Evolutionary conservation across 1,284 basidiomycete genomes (phyloP).

Genomic region (Coriolopsis trogii): DNA sequence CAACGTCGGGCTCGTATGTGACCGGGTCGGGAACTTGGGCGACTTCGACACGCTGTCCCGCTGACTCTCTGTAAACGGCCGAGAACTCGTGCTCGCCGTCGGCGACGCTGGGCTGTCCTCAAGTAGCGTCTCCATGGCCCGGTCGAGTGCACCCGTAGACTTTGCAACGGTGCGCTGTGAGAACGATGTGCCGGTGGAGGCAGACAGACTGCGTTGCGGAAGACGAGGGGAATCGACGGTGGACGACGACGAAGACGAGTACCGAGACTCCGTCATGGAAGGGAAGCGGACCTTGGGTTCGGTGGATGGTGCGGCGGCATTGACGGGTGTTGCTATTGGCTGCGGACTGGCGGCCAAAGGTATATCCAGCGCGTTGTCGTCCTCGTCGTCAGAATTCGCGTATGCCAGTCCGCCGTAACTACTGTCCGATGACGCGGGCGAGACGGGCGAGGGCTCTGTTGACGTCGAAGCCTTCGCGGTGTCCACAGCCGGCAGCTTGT

Average conservation of each 20-base stretch:
- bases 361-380: constrained; percentile 22
- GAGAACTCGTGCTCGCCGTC: constrained; percentile 28
- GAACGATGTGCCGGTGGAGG: constrained; percentile 33
- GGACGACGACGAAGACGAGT: constrained; percentile 29
- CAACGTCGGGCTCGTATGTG: constrained; percentile 52
- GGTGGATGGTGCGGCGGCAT: constrained; percentile 4
- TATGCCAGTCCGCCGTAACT: constrained; percentile 36
- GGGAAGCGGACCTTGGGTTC: constrained; percentile 34
- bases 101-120: constrained; percentile 44
- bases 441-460: constrained; percentile 24
- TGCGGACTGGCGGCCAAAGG: constrained; percentile 22
- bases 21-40: constrained; percentile 56
- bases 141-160: constrained; percentile 43
- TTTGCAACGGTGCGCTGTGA: constrained; percentile 32
- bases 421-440: constrained; percentile 30
- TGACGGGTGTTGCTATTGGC: constrained; percentile 13
- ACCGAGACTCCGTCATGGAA: constrained; percentile 35
- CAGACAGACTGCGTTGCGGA: constrained; percentile 32
- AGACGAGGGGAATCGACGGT: constrained; percentile 28
- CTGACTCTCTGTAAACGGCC: constrained; percentile 33
- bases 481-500: constrained; percentile 30
- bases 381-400: constrained; percentile 33
- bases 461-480: constrained; percentile 20
- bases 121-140: constrained; percentile 52
- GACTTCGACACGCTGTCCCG: constrained; percentile 42